phyloP scores from a whole-genome alignment of 345 rosid species.

The Diplotaxis tenuifolia region DNA sequence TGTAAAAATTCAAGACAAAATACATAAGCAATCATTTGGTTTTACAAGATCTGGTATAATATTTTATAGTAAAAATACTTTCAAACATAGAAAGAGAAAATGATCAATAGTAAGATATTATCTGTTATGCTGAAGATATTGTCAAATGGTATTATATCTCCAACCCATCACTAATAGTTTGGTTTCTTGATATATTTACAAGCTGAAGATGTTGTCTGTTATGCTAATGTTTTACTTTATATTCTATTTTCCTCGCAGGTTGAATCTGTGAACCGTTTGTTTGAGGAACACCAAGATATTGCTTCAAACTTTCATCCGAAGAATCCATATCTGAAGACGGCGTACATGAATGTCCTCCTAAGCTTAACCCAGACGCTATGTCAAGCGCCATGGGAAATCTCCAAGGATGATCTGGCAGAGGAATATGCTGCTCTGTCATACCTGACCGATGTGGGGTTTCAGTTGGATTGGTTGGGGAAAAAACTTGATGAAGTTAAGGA shows the following conservation, averaged over 20 bases:
- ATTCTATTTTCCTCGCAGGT: background rate
- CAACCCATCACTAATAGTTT: background rate
- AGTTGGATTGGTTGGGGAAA: constrained; percentile 19
- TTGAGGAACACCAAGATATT: background rate
- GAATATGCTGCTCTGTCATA: background rate
- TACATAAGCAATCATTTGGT: background rate
- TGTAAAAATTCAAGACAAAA: background rate
- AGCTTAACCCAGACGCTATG: background rate
- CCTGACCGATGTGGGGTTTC: constrained; percentile 1
- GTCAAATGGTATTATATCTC: too few species aligned
- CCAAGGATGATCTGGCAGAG: background rate
- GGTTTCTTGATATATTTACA: background rate
- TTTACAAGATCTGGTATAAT: too few species aligned
- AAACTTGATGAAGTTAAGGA: constrained; percentile 9
- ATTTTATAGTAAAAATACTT: background rate
- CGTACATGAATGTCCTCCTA: background rate
- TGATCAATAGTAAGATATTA: too few species aligned
- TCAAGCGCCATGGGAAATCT: background rate
- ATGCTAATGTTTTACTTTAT: background rate
- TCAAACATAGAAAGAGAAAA: background rate
- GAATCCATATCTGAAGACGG: background rate
- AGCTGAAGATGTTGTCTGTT: background rate
- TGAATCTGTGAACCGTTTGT: background rate
- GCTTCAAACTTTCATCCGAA: background rate
- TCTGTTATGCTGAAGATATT: too few species aligned